phyloP scores from a whole-genome alignment of 768 basidiomycete genomes.

The Termitomyces sp. region DNA sequence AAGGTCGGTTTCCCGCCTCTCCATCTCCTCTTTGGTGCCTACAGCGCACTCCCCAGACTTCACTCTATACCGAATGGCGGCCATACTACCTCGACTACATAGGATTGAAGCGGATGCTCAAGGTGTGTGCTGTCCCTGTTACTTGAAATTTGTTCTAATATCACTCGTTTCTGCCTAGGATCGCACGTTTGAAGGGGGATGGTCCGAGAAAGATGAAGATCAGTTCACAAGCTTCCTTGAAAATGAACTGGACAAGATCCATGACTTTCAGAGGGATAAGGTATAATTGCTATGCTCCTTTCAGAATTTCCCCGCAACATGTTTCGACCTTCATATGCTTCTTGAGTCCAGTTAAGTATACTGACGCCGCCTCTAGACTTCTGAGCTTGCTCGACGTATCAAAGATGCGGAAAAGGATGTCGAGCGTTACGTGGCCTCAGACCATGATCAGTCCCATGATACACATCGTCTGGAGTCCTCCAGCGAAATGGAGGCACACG shows the following conservation, averaged over 20 bases:
- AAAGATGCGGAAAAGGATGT: conserved; percentile 79
- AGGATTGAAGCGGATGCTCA: conserved; percentile 83
- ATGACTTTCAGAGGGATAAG: conserved; percentile 90
- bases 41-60: conserved; percentile 41
- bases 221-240: conserved; percentile 78
- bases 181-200: conserved; percentile 46
- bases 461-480: conserved; percentile 15
- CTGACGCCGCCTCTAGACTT: conserved; percentile 41
- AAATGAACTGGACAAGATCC: conserved; percentile 87
- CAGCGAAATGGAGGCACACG: conserved; percentile 51
- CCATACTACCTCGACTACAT: conserved; percentile 91
- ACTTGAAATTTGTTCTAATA: neutral
- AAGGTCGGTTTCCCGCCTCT: conserved; percentile 15
- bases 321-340: neutral
- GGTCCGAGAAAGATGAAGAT: conserved; percentile 76
- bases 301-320: neutral
- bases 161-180: conserved; percentile 16
- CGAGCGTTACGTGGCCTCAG: conserved; percentile 64
- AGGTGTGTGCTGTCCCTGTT: conserved; percentile 35
- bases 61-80: conserved; percentile 87
- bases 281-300: conserved; percentile 25
- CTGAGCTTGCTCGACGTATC: conserved; percentile 79
- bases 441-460: conserved; percentile 20
- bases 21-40: neutral
- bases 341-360: neutral